A percentile compares a stretch with the other conserved stretches of the same genome.
Evolutionary conservation across 352 stramenopile species (phyloP).

Genomic region (Globisporangium lucens): DNA sequence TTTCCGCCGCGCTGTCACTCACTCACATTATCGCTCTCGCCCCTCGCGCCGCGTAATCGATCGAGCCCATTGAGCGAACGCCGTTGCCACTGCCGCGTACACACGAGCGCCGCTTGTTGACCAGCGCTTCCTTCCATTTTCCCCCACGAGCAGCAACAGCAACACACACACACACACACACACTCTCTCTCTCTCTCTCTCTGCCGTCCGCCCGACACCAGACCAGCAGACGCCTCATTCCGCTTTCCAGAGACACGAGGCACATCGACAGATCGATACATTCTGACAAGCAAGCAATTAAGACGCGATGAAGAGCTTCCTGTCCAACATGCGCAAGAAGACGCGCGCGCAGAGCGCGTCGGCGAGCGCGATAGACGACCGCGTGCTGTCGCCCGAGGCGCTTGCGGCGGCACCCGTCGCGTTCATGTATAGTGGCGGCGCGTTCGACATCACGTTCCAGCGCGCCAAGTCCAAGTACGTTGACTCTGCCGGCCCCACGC

Average conservation of each 20-base stretch:
- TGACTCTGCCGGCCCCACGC: slow-evolving; percentile 25
- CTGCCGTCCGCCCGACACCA: not conserved
- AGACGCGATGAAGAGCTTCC: slow-evolving; percentile 11
- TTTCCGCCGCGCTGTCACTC: not conserved
- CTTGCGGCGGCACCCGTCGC: not conserved
- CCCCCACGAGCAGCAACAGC: not conserved
- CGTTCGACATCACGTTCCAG: slow-evolving; percentile 41
- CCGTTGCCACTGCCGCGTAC: not conserved
- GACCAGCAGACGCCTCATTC: not conserved
- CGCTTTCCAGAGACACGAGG: not conserved
- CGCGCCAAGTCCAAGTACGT: slow-evolving; percentile 32
- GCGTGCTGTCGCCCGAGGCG: not conserved
- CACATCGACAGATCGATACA: slow-evolving; percentile 6
- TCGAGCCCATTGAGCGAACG: not conserved
- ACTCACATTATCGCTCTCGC: not conserved
- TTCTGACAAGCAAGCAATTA: not conserved
- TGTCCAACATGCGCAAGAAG: slow-evolving; percentile 27
- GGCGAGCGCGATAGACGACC: not conserved
- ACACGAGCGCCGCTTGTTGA: not conserved
- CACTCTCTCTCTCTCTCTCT: not conserved
- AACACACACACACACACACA: too few species aligned
- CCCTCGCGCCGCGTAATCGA: not conserved
- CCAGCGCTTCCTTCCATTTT: slow-evolving; percentile 2
- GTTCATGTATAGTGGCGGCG: slow-evolving; percentile 32
- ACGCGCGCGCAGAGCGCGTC: slow-evolving; percentile 19